A percentile compares a stretch with the other conserved stretches of the same genome.
Conservation (phyloP, 345 rosid species). For the Toxicodendron radicans region DNA sequence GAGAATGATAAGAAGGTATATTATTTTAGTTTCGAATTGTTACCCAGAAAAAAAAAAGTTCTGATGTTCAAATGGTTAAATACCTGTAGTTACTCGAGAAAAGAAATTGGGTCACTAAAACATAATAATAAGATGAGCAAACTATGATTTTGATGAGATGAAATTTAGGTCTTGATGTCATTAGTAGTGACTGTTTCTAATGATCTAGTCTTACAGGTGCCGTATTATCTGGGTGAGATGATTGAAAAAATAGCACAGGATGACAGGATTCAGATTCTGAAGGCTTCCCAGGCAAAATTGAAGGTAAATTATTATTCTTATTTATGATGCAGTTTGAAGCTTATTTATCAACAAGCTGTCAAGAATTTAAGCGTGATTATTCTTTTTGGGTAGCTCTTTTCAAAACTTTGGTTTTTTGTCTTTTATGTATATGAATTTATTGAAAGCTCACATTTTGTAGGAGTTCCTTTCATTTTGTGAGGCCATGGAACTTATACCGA, state of each 20-base stretch:
- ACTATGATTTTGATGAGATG: not conserved
- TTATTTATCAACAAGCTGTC: not conserved
- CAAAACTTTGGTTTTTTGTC: not conserved
- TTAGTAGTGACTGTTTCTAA: not conserved
- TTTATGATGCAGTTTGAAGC: not conserved
- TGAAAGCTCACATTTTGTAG: constrained; percentile 35
- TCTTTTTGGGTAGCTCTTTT: not conserved
- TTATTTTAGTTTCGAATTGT: not conserved
- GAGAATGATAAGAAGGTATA: not conserved
- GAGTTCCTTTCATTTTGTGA: constrained; percentile 88
- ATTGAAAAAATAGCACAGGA: constrained; percentile 60
- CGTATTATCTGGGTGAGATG: constrained; percentile 81
- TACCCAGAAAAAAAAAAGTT: not conserved
- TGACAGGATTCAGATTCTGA: constrained; percentile 64
- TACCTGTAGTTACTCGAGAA: not conserved
- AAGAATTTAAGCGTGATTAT: not conserved
- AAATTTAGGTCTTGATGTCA: not conserved
- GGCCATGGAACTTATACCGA: constrained; percentile 77
- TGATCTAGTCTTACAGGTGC: constrained; percentile 45
- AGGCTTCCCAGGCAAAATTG: constrained; percentile 58
- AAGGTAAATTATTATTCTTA: constrained; percentile 47
- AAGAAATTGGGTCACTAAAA: not conserved
- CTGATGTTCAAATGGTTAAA: not conserved
- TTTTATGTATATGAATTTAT: constrained; percentile 17
- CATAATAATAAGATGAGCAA: not conserved